Base-by-base conservation (phyloP, 306 rosid genomes). In the Benincasa hispida region DNA sequence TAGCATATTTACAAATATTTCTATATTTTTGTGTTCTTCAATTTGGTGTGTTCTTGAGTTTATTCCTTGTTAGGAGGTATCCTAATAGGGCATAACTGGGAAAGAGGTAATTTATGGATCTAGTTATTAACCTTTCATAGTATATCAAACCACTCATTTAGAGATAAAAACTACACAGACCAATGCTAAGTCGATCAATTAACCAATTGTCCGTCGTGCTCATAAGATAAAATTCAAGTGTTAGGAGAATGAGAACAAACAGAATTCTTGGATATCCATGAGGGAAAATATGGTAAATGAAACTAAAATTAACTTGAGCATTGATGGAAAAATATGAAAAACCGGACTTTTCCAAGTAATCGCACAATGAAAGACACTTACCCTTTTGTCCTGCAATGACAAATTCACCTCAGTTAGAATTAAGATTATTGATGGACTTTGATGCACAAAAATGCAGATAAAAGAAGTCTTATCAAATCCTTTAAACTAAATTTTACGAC, bases 341-440 rank as follows among this genome's bases (percentile, higher is more conserved):
- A 70, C 75, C 75, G 45, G 58, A 8, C 75, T 25, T 70, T 69
- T 25, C 47, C 54, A 25, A 70, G 58, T 25, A 9, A 48, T 69
- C 57, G 15, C 75, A 47, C 58, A 47, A 47, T 1, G 53, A 24
- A 70, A 69, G 22, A 45, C 37, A 25, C 75, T 70, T 70, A 70
- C 75, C 75, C 75, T 70, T 25, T 70, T 70, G 24, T 70, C 75
- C 75, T 70, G 75, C 75, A 70, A 42, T 42, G 39, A 25, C 3
- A 70, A 70, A 70, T 42, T 69, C 34, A 70, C 58, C 39, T 47
- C 55, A 70, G 58, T 70, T 41, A 42, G 35, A 67, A 41, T 41
- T 41, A 22, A 39, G 55, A 22, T 24, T 42, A 15, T 22, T 21
- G 28, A 42, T 24, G 34, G 15, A 67, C 54, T 67, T 35, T 4